phyloP scores from a whole-genome alignment of 208 protist species.

The Zelonia costaricensis region DNA sequence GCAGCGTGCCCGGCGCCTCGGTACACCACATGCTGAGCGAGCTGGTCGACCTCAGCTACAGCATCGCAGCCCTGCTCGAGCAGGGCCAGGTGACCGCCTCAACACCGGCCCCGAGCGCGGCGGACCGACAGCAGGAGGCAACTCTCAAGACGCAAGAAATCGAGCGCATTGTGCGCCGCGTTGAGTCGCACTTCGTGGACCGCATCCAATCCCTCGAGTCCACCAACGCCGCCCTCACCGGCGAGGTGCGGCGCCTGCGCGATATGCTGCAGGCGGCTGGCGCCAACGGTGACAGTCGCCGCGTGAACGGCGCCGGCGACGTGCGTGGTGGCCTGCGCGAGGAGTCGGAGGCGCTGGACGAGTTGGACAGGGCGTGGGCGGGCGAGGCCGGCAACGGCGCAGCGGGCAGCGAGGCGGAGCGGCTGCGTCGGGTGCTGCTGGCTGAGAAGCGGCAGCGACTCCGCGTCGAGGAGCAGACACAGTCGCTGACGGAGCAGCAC shows the following conservation, averaged over 20 bases:
- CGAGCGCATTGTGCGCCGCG: constrained; percentile 80
- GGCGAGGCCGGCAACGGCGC: background rate
- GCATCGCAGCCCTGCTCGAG: constrained; percentile 57
- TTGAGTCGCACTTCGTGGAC: constrained; percentile 69
- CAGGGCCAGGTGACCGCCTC: constrained; percentile 16
- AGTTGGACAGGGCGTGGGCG: constrained; percentile 21
- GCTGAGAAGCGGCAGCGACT: constrained; percentile 82
- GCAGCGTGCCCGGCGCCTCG: constrained; percentile 12
- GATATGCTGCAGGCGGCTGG: constrained; percentile 69
- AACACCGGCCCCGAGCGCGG: background rate
- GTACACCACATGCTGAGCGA: constrained; percentile 66
- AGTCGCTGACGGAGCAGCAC: constrained; percentile 81
- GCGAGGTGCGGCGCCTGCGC: constrained; percentile 53
- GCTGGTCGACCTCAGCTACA: constrained; percentile 67
- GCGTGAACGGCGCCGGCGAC: background rate
- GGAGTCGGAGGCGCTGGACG: constrained; percentile 33
- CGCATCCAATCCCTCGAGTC: constrained; percentile 44
- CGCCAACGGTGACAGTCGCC: constrained; percentile 20
- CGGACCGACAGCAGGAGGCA: constrained; percentile 36
- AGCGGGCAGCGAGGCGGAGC: constrained; percentile 21
- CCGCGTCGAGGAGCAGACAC: constrained; percentile 84
- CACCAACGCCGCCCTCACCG: constrained; percentile 36
- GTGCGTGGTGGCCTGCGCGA: constrained; percentile 20
- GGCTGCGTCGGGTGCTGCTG: constrained; percentile 50
- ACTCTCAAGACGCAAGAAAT: constrained; percentile 78